Conservation (phyloP, 1,139 yeast species). For the Nakaseomyces sp. region DNA sequence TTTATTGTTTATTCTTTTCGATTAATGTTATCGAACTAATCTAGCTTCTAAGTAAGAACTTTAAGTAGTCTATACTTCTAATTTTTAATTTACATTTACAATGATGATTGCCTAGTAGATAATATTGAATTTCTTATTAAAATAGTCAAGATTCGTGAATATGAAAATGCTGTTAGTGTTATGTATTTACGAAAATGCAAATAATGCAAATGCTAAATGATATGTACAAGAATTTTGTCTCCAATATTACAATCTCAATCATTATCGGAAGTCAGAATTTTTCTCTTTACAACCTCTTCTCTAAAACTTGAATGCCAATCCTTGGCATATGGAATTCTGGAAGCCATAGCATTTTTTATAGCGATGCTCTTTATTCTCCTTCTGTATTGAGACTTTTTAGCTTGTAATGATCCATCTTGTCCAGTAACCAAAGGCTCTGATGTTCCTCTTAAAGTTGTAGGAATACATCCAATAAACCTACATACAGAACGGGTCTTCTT, state of each 20-base stretch:
- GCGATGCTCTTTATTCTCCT: constrained; percentile 20
- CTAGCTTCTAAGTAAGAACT: background rate
- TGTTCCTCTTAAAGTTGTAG: constrained; percentile 10
- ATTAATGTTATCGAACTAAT: background rate
- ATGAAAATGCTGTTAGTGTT: background rate
- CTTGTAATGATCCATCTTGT: background rate
- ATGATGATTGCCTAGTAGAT: too few species aligned
- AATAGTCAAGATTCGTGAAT: background rate
- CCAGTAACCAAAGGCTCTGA: background rate
- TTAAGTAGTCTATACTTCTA: background rate
- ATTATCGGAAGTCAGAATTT: constrained; percentile 5
- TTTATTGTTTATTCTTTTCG: background rate
- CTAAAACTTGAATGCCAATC: constrained; percentile 20
- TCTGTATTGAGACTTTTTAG: constrained; percentile 17
- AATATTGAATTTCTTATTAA: too few species aligned
- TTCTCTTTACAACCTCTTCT: constrained; percentile 16
- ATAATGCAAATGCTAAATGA: background rate
- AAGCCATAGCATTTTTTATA: constrained; percentile 19
- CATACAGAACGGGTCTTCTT: constrained; percentile 12
- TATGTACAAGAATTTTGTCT: background rate
- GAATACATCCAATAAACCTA: constrained; percentile 23
- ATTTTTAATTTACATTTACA: background rate
- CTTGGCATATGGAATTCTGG: constrained; percentile 19
- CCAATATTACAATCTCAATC: background rate
- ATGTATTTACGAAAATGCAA: background rate